phyloP scores from a whole-genome alignment of 192 early-diverging fungal genomes.

The Pilaira anomala region DNA sequence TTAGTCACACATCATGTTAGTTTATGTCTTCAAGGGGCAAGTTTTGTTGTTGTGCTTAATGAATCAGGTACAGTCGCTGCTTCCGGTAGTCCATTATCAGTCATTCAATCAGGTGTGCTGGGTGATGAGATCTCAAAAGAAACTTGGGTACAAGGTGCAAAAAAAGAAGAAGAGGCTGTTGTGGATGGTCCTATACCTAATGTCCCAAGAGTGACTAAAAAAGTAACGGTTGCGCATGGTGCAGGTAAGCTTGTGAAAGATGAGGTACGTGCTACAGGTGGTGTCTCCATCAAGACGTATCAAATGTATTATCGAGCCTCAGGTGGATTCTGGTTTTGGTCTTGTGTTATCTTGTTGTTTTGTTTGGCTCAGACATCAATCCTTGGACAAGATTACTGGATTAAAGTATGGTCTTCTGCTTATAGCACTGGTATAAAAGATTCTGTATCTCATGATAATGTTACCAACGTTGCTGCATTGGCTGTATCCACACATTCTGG shows the following conservation, averaged over 20 bases:
- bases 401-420: slow-evolving; percentile 55
- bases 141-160: background rate
- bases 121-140: slow-evolving; percentile 39
- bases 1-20: slow-evolving; percentile 87
- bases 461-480: background rate
- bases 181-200: slow-evolving; percentile 38
- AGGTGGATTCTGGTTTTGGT: slow-evolving; percentile 63
- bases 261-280: slow-evolving; percentile 81
- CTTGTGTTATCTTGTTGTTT: slow-evolving; percentile 46
- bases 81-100: slow-evolving; percentile 49
- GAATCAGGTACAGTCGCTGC: slow-evolving; percentile 50
- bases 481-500: background rate
- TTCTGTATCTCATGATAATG: background rate
- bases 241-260: slow-evolving; percentile 68
- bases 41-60: slow-evolving; percentile 54
- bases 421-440: background rate
- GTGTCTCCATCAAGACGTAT: slow-evolving; percentile 73
- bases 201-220: slow-evolving; percentile 23
- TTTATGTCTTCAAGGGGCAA: slow-evolving; percentile 55
- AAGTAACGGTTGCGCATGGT: slow-evolving; percentile 27
- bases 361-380: slow-evolving; percentile 39
- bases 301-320: slow-evolving; percentile 68
- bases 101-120: slow-evolving; percentile 39
- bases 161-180: slow-evolving; percentile 37
- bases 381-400: slow-evolving; percentile 60